A percentile compares a stretch with the other conserved stretches of the same genome.
phyloP scores from a whole-genome alignment of 2,329 filamentous ascomycete species.

The Massarina eburnea region DNA sequence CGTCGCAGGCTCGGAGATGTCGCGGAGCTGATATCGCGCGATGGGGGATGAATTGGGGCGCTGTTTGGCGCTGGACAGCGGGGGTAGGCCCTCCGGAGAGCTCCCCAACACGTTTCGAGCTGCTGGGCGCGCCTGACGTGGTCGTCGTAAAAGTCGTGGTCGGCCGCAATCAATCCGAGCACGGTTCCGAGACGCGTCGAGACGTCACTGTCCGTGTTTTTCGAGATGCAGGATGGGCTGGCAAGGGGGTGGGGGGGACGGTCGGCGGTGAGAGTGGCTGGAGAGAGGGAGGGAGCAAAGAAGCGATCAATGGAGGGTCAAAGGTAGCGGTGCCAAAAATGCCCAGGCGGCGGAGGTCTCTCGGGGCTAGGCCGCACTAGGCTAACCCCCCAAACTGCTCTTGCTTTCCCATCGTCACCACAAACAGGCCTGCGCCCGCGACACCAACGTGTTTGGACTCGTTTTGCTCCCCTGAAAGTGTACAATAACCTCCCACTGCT shows the following conservation, averaged over 20 bases:
- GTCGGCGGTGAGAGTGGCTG: slow-evolving; percentile 31
- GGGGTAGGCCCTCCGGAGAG: slow-evolving; percentile 14
- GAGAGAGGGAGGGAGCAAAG: slow-evolving; percentile 37
- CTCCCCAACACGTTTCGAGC: slow-evolving; percentile 11
- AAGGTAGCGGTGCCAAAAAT: slow-evolving; percentile 32
- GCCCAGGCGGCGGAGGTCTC: slow-evolving; percentile 19
- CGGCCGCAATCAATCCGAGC: slow-evolving; percentile 31
- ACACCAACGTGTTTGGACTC: slow-evolving; percentile 65
- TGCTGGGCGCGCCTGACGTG: slow-evolving; percentile 21
- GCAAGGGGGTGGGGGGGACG: slow-evolving; percentile 29
- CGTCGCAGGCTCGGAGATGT: slow-evolving; percentile 31
- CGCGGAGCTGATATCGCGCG: slow-evolving; percentile 23
- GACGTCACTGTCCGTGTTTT: slow-evolving; percentile 49
- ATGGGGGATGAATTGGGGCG: slow-evolving; percentile 2
- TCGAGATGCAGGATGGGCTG: slow-evolving; percentile 26
- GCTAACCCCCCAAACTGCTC: slow-evolving; percentile 31
- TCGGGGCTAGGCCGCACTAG: slow-evolving; percentile 25
- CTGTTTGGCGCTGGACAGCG: slow-evolving; percentile 1
- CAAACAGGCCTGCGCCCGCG: slow-evolving; percentile 36
- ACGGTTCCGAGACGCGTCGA: slow-evolving; percentile 42
- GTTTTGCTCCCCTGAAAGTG: slow-evolving; percentile 54
- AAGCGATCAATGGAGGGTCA: slow-evolving; percentile 35
- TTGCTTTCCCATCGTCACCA: slow-evolving; percentile 25
- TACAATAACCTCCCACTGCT: slow-evolving; percentile 12
- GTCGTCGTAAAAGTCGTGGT: slow-evolving; percentile 33